Evolutionary conservation across 352 stramenopile species (phyloP), one percentile per base, ranked within the genome.

Genomic region (Pythium guiyangense): DNA sequence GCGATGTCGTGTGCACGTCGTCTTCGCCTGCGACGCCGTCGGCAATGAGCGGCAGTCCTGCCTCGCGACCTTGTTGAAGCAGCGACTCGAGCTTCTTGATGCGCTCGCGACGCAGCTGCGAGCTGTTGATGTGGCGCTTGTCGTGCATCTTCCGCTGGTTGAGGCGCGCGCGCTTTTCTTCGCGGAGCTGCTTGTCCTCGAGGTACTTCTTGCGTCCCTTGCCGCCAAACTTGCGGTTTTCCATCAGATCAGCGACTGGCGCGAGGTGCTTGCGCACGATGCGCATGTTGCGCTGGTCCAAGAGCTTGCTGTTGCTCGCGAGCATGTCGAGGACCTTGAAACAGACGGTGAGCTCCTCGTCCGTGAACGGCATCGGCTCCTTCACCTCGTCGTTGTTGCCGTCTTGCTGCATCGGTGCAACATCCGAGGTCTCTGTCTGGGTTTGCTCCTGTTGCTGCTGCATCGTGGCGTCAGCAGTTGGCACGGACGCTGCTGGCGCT

Each of bases 51-150:
- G 89, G 86, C 37, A 92, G 50, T 47, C 82, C 57, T 25, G 77
- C 66, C 17, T 90, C 69, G 50, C 91, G 87, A 17, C 83, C 84
- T 55, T 98, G 90, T 40, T 91, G 66, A 48, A 95, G 75, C 35
- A 98, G 73, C 48, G 84, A 78, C 63, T 97, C 79, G 11, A 98
- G 77, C 71, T 95, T 96, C 58, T 97, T 79, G 51, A 98, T 85
- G 18, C 95, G 77, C 46, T 96, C 92, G 49, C 82, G 84, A 49
- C 95, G 81, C 49, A 98, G 63, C 54, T 87, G 73, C 8, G 94
- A 97, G 47, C 76, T 80, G 50, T 97, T 97, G 66, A 98, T 96
- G 68, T 98, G 93, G 54, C 96, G 96, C 52, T 87, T 82, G 73
- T 98, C 85, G 57, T 92, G 84, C 84, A 95, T 93, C 62, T 88